phyloP scores from a whole-genome alignment of 1,284 basidiomycete genomes.

The Hemileccinum hortonii region DNA sequence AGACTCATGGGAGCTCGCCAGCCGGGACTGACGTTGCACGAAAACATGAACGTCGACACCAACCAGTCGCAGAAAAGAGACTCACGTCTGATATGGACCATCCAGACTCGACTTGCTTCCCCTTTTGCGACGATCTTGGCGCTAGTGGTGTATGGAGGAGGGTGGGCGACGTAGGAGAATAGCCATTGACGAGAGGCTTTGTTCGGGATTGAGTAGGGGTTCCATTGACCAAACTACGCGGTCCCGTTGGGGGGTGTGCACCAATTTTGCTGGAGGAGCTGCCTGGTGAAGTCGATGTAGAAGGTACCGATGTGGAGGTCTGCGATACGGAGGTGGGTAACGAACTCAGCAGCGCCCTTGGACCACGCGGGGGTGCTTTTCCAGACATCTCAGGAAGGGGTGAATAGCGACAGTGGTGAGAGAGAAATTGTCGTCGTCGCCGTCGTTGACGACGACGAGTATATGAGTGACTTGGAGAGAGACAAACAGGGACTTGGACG shows the following conservation, averaged over 20 bases:
- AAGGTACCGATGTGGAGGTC: slow-evolving; percentile 29
- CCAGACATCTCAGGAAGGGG: slow-evolving; percentile 54
- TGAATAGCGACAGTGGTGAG: neutral
- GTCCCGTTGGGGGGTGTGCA: slow-evolving; percentile 33
- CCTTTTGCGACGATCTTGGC: slow-evolving; percentile 26
- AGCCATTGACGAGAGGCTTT: slow-evolving; percentile 29
- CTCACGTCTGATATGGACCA: slow-evolving; percentile 24
- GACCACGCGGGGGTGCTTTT: slow-evolving; percentile 71
- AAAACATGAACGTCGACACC: slow-evolving; percentile 3
- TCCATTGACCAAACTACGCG: slow-evolving; percentile 35
- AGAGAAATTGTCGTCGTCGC: slow-evolving; percentile 17
- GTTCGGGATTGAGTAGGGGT: slow-evolving; percentile 17
- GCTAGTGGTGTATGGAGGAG: slow-evolving; percentile 12
- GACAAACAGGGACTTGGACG: slow-evolving; percentile 24
- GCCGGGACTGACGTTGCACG: slow-evolving; percentile 14
- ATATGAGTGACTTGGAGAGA: slow-evolving; percentile 6
- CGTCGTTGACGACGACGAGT: slow-evolving; percentile 24
- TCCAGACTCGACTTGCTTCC: slow-evolving; percentile 21
- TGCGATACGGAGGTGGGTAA: slow-evolving; percentile 34
- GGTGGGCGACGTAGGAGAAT: slow-evolving; percentile 23
- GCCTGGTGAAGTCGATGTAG: slow-evolving; percentile 30
- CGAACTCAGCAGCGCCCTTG: slow-evolving; percentile 59
- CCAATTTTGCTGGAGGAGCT: slow-evolving; percentile 26
- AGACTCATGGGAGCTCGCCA: slow-evolving; percentile 15
- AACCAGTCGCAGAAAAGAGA: slow-evolving; percentile 1